Evolutionary conservation across 2,329 filamentous ascomycete species (phyloP).

Genomic region (Nigrospora oryzae): DNA sequence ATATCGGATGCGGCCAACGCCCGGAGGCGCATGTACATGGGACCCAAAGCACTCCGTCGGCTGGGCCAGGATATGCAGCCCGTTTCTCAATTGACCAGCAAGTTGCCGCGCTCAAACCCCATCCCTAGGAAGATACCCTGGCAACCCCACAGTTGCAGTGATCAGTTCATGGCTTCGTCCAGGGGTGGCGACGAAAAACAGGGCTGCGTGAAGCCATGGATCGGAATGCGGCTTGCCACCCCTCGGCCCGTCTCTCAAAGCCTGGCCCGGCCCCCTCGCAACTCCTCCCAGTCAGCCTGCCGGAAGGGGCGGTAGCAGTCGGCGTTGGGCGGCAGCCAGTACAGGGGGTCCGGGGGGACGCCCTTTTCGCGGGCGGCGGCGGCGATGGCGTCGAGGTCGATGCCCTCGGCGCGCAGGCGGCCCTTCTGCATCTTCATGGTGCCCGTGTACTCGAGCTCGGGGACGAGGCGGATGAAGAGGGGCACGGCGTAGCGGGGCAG

Average conservation of each 20-base stretch:
- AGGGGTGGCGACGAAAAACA: too few species aligned
- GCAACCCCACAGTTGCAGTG: too few species aligned
- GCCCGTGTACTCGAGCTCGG: conserved; percentile 31
- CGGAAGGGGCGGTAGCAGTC: conserved; percentile 26
- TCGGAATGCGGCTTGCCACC: too few species aligned
- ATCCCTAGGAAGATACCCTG: too few species aligned
- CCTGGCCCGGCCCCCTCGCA: conserved; percentile 11
- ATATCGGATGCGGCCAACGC: too few species aligned
- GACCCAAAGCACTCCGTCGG: too few species aligned
- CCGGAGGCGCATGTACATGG: too few species aligned
- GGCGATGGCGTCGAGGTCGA: conserved; percentile 28
- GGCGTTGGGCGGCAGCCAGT: conserved; percentile 27
- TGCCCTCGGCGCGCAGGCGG: conserved; percentile 28
- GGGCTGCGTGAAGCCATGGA: too few species aligned
- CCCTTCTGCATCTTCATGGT: conserved; percentile 36
- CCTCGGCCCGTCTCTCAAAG: background rate
- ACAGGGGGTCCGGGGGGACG: conserved; percentile 18
- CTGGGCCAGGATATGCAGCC: too few species aligned
- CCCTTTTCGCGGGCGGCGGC: conserved; percentile 20
- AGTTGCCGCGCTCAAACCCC: too few species aligned
- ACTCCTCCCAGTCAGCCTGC: conserved; percentile 23
- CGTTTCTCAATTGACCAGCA: too few species aligned
- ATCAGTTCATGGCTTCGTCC: too few species aligned
- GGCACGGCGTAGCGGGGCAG: conserved; percentile 37
- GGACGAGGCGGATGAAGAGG: conserved; percentile 29